Evolutionary conservation across 352 stramenopile genomes (phyloP).

Genomic region (Phytophthora rubi): DNA sequence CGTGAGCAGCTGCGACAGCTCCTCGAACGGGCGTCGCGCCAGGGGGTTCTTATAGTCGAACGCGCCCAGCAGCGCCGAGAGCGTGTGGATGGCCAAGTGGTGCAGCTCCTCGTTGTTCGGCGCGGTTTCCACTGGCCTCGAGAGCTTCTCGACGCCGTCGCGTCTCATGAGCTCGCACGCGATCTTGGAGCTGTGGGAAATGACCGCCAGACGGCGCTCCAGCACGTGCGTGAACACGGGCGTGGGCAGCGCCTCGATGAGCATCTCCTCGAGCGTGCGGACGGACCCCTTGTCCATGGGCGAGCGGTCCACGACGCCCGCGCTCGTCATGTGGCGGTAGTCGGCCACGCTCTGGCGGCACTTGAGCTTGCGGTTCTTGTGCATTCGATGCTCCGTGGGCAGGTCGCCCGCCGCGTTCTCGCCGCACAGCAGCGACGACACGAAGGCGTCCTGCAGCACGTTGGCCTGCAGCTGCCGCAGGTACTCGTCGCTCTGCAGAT

Average conservation of each 20-base stretch:
- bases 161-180: conserved; percentile 61
- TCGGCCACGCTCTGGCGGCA: conserved; percentile 83
- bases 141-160: conserved; percentile 49
- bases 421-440: conserved; percentile 80
- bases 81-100: conserved; percentile 83
- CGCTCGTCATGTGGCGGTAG: conserved; percentile 85
- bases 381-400: conserved; percentile 86
- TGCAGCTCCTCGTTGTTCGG: conserved; percentile 71
- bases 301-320: conserved; percentile 72
- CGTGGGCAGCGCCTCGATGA: conserved; percentile 76
- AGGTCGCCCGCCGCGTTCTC: conserved; percentile 74
- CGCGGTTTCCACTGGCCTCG: conserved; percentile 43
- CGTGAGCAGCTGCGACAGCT: conserved; percentile 76
- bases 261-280: conserved; percentile 81
- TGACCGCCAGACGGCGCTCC: conserved; percentile 79
- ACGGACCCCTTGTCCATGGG: conserved; percentile 82
- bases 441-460: conserved; percentile 78
- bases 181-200: conserved; percentile 81
- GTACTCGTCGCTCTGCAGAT: conserved; percentile 83
- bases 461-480: conserved; percentile 75
- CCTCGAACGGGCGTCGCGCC: conserved; percentile 72
- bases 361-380: conserved; percentile 85
- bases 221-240: conserved; percentile 81
- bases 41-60: conserved; percentile 72
- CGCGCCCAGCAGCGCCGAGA: conserved; percentile 67